phyloP scores from a whole-genome alignment of 768 basidiomycete species.

The Lactarius akahatsu region DNA sequence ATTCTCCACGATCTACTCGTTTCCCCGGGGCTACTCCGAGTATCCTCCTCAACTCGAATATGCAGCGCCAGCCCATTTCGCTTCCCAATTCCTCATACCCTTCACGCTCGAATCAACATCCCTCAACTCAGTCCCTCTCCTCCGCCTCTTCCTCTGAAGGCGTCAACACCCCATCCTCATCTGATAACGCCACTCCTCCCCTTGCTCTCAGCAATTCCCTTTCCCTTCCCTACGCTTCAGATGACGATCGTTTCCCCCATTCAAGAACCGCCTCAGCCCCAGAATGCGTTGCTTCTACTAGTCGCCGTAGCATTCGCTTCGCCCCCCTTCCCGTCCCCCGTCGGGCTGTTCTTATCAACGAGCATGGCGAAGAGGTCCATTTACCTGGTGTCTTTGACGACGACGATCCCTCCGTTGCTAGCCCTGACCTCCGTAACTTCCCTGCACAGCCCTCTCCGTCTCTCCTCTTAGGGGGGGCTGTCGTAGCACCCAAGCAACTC shows the following conservation, averaged over 20 bases:
- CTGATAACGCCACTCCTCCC: constrained; percentile 12
- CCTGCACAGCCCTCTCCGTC: constrained; percentile 19
- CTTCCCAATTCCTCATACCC: constrained; percentile 17
- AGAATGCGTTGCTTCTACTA: constrained; percentile 8
- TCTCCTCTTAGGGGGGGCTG: constrained; percentile 26
- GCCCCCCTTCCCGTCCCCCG: constrained; percentile 83
- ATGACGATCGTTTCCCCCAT: constrained; percentile 13
- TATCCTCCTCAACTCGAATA: constrained; percentile 21
- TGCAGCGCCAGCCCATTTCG: neutral
- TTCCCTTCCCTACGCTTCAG: constrained; percentile 17
- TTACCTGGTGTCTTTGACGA: constrained; percentile 36
- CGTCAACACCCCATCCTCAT: constrained; percentile 19
- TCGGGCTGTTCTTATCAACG: constrained; percentile 46
- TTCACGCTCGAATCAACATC: constrained; percentile 11
- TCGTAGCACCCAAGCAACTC: constrained; percentile 7
- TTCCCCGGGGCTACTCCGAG: neutral
- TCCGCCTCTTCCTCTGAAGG: constrained; percentile 25
- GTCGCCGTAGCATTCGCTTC: constrained; percentile 60
- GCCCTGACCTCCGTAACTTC: constrained; percentile 30
- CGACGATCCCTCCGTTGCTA: constrained; percentile 31
- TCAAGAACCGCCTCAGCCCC: constrained; percentile 9
- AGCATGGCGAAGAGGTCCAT: constrained; percentile 45
- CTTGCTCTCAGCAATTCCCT: constrained; percentile 10
- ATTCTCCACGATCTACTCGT: neutral
- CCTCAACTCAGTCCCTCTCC: constrained; percentile 12